phyloP scores from a whole-genome alignment of 2,329 filamentous ascomycete species.

The Rasamsonia emersonii region DNA sequence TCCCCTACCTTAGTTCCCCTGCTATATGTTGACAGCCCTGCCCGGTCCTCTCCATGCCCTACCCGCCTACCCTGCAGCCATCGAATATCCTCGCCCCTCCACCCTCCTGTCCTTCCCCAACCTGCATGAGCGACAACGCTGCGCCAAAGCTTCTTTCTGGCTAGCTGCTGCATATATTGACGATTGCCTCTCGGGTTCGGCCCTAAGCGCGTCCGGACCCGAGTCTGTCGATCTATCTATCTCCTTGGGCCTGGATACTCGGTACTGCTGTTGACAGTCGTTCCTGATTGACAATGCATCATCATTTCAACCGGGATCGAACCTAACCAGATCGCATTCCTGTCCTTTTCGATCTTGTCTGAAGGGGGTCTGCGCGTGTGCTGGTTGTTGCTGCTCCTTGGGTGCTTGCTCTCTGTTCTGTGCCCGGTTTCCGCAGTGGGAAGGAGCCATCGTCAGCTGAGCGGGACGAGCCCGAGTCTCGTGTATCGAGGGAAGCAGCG shows the following conservation, averaged over 20 bases:
- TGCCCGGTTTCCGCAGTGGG: no score
- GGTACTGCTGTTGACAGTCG: not conserved
- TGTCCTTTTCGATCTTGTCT: not conserved
- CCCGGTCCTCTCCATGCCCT: not conserved
- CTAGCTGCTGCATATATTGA: conserved; percentile 1
- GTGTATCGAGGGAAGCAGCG: conserved; percentile 20
- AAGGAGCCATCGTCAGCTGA: no score
- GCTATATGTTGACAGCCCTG: not conserved
- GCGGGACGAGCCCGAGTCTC: no score
- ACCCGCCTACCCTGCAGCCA: not conserved
- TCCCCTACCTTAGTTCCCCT: not conserved
- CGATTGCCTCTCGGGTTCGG: not conserved
- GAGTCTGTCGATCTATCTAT: not conserved
- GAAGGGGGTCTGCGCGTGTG: not conserved
- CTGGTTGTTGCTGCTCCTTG: not conserved
- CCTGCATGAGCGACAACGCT: not conserved
- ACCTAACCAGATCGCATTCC: not conserved
- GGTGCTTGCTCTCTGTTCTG: no score
- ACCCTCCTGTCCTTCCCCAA: conserved; percentile 1
- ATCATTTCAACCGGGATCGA: not conserved
- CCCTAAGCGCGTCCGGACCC: not conserved
- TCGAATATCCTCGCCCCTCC: not conserved
- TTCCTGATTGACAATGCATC: not conserved
- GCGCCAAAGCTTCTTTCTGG: not conserved
- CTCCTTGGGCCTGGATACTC: not conserved